A percentile compares a stretch with the other conserved stretches of the same genome.
phyloP scores from a whole-genome alignment of 1,284 basidiomycete species.

The Apiotrichum gamsii region DNA sequence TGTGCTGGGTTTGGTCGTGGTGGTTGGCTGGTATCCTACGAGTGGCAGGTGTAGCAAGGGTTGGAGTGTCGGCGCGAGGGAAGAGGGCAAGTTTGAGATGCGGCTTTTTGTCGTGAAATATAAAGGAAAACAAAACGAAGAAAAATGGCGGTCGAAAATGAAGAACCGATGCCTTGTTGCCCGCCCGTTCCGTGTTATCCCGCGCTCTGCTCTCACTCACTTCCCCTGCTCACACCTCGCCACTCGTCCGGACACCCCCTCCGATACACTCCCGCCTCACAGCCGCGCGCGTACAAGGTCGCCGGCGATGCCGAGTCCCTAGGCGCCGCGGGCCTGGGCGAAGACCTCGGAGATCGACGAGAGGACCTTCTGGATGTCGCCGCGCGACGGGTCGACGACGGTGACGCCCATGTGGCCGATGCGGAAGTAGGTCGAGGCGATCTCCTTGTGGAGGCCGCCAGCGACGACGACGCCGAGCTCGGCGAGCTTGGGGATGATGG shows the following conservation, averaged over 20 bases:
- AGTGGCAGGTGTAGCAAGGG: too few relatives aligned
- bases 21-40: too few relatives aligned
- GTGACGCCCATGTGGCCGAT: constrained; percentile 81
- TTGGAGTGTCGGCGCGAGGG: too few relatives aligned
- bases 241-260: too few relatives aligned
- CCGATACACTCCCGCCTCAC: too few relatives aligned
- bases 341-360: constrained; percentile 57
- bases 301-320: constrained; percentile 5
- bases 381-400: constrained; percentile 61
- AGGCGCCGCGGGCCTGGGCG: constrained; percentile 36
- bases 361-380: constrained; percentile 72
- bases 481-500: constrained; percentile 57
- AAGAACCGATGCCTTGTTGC: too few relatives aligned
- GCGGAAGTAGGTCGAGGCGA: constrained; percentile 62
- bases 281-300: constrained; percentile 1
- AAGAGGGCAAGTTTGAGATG: too few relatives aligned
- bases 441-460: constrained; percentile 78
- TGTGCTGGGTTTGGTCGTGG: too few relatives aligned
- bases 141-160: background rate
- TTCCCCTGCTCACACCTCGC: too few relatives aligned
- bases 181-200: too few relatives aligned
- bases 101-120: background rate
- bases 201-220: too few relatives aligned
- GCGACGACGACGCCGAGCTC: constrained; percentile 72
- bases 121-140: background rate